Percentiles rank a stretch among this genome's conserved stretches.
Conservation (phyloP, 116 monocot genomes). For the Zostera marina region DNA sequence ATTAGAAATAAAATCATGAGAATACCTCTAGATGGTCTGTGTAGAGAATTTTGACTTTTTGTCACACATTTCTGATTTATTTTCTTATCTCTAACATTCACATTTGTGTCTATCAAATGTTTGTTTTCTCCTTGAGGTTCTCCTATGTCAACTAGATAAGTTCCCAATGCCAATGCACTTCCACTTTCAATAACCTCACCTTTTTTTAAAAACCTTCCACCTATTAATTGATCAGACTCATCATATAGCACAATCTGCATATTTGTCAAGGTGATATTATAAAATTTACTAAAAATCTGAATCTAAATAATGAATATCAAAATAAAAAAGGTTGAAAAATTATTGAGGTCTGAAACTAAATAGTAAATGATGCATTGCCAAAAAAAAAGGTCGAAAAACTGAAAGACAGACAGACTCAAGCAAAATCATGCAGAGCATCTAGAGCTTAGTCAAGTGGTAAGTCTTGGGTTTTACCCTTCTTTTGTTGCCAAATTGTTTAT, state of each 20-base stretch:
- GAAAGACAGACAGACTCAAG: too few relatives aligned
- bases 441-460: too few relatives aligned
- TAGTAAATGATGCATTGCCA: background rate
- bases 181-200: slow-evolving; percentile 44
- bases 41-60: background rate
- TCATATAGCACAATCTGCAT: slow-evolving; percentile 52
- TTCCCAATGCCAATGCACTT: slow-evolving; percentile 31
- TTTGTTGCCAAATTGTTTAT: too few relatives aligned
- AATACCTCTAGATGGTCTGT: background rate
- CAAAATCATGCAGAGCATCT: too few relatives aligned
- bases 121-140: slow-evolving; percentile 13
- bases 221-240: slow-evolving; percentile 45
- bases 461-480: too few relatives aligned
- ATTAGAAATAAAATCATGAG: too few relatives aligned
- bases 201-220: slow-evolving; percentile 46
- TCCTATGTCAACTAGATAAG: slow-evolving; percentile 73
- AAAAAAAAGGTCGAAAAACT: background rate
- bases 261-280: background rate
- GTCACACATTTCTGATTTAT: slow-evolving; percentile 3
- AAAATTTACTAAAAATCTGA: background rate
- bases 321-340: background rate
- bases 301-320: background rate
- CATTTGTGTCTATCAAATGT: background rate
- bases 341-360: background rate
- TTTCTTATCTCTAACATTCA: slow-evolving; percentile 3